A percentile compares a stretch with the other conserved stretches of the same genome.
These are phyloP conservation scores for Leccinum boreale DNA, from an alignment of 768 basidiomycete species.

Conservation along the genomic window DNA sequence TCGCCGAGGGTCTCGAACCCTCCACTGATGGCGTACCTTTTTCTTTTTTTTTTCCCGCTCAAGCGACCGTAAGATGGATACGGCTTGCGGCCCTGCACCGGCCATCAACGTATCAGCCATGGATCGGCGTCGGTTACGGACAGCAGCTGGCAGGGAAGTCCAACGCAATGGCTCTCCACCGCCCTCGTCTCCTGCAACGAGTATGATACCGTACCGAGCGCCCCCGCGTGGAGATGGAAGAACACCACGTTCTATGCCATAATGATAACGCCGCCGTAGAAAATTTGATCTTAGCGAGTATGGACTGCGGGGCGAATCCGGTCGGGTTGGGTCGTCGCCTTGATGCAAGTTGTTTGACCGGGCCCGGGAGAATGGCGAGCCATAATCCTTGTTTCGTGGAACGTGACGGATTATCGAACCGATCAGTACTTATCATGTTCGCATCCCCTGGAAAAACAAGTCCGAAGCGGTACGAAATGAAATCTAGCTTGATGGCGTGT, in stretches of 20 bases:
- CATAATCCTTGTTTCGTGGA: neutral
- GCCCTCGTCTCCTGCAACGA: neutral
- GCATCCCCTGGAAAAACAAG: conserved; percentile 10
- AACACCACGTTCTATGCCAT: neutral
- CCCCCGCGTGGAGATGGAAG: neutral
- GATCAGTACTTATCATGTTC: conserved; percentile 12
- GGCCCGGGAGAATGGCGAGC: neutral
- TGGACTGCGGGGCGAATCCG: neutral
- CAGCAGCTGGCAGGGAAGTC: neutral
- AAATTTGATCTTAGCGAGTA: neutral
- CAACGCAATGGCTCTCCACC: neutral
- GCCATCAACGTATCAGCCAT: neutral
- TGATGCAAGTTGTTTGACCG: neutral
- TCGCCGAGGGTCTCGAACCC: neutral
- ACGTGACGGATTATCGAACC: conserved; percentile 2
- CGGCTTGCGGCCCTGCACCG: neutral
- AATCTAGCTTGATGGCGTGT: neutral
- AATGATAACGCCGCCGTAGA: neutral
- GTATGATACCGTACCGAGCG: neutral
- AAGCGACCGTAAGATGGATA: neutral
- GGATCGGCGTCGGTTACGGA: neutral
- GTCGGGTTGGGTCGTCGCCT: neutral
- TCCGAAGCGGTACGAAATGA: conserved; percentile 10
- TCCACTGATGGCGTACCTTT: neutral
- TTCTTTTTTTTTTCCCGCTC: neutral